Conservation (phyloP, 2,329 filamentous ascomycete species). For the Penicillium sp. region DNA sequence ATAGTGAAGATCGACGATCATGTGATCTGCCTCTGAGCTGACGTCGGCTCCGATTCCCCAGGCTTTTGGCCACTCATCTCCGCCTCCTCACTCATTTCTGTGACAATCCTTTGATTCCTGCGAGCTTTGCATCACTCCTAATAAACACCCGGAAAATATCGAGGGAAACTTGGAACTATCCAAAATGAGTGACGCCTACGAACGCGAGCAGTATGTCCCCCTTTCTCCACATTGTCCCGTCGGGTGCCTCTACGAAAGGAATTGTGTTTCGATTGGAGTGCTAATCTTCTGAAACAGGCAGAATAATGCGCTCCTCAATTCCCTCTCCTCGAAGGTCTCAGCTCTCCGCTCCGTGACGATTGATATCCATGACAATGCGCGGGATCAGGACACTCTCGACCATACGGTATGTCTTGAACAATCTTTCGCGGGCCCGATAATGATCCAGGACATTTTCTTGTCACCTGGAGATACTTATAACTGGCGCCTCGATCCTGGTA, state of each 20-base stretch:
- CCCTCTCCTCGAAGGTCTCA: conserved; percentile 86
- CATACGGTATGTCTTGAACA: conserved; percentile 63
- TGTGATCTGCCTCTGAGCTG: not conserved
- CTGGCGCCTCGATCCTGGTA: not conserved
- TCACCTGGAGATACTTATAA: not conserved
- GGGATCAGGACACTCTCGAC: conserved; percentile 84
- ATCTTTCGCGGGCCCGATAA: not conserved
- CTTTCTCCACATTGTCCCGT: conserved; percentile 1
- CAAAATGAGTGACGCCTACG: conserved; percentile 72
- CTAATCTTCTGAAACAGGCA: conserved; percentile 54
- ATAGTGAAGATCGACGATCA: conserved; percentile 1
- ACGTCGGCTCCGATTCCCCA: conserved; percentile 5
- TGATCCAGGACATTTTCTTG: not conserved
- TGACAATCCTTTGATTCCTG: not conserved
- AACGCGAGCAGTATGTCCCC: conserved; percentile 63
- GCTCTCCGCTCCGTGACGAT: conserved; percentile 90
- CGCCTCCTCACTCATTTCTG: not conserved
- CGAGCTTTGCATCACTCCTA: not conserved
- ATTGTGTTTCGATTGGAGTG: not conserved
- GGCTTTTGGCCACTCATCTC: conserved; percentile 6
- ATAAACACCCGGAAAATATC: not conserved
- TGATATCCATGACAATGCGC: conserved; percentile 96
- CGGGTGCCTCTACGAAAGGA: not conserved
- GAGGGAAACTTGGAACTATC: not conserved
- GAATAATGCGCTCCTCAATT: conserved; percentile 91